phyloP scores from a whole-genome alignment of 2,329 filamentous ascomycete species.

The Fusarium agapanthi region DNA sequence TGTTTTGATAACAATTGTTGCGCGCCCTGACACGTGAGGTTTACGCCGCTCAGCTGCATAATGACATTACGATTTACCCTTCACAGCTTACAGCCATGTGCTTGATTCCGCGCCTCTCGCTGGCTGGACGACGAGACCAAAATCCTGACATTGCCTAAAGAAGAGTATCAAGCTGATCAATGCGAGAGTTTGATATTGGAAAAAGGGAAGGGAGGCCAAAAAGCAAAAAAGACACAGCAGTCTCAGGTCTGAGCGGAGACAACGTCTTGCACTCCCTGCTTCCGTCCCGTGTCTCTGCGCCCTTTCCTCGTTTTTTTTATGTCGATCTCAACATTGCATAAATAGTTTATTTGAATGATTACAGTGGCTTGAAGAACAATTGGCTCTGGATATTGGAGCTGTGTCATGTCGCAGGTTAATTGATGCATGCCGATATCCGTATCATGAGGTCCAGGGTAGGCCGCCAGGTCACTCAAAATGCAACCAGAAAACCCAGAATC shows the following conservation, averaged over 20 bases:
- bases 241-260: background rate
- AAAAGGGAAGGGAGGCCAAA: background rate
- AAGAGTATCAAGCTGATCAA: background rate
- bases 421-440: background rate
- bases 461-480: too few relatives aligned
- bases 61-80: background rate
- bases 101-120: background rate
- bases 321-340: background rate
- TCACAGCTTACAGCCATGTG: background rate
- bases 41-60: background rate
- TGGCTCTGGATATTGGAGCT: background rate
- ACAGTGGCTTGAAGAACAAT: background rate
- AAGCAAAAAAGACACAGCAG: background rate
- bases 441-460: background rate
- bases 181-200: background rate
- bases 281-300: background rate
- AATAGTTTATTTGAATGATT: background rate
- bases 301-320: background rate
- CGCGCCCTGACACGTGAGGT: background rate
- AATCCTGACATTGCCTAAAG: background rate
- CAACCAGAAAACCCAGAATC: background rate
- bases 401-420: background rate
- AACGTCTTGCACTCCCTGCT: slow-evolving; percentile 24
- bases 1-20: background rate
- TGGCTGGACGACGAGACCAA: slow-evolving; percentile 17